Base-by-base conservation (phyloP, 495 filamentous ascomycete species). In the Penicillium soppii region DNA sequence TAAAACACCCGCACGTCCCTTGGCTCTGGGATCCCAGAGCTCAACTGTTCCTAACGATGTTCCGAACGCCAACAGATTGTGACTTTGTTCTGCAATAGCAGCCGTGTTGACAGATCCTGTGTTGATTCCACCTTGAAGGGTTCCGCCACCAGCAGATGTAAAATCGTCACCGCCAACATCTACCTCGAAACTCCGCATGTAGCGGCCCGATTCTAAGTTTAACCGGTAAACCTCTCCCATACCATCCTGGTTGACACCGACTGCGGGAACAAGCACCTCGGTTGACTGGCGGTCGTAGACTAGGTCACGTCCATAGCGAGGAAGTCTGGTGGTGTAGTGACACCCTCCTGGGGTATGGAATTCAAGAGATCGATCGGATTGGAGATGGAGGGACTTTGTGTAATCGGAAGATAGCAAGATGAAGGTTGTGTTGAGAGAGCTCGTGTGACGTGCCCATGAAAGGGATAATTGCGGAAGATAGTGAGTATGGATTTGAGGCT, bases 401-500 rank as follows among this genome's bases (percentile, higher is more conserved):
- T 97, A 97, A 67, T 97, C 95, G 48, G 83, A 83, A 4, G 91
- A 95, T n/a, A 97, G 84, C 7, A 99, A 78, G 16, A 90, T 63
- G 65, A 99, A 99, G 2, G 90, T 96, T 16, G 90, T 87, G 62
- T 97, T 99, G n/a, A 97, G 80, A 4, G 90, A 85, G 17, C 88
- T 86, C 0, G 95, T 97, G 68, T 99, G 95, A 15, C 94, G 87
- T 10, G 92, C 82, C 70, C 86, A 99, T 7, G 91, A 95, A 1
- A 99, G 79, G 3, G 95, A 92, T 5, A 97, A 78, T 54, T 97
- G 92, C 30, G 92, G 91, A 13, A 97, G 80, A 59, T 96, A 88
- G 65, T 99, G 95, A 5, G 89, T 89, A 65, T 97, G 94, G 53
- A 97, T 96, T 68, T 97, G 94, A 6, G 94, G 95, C 59, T 99